Conservation (phyloP, 352 stramenopile species). For the Phytophthora boehmeriae region DNA sequence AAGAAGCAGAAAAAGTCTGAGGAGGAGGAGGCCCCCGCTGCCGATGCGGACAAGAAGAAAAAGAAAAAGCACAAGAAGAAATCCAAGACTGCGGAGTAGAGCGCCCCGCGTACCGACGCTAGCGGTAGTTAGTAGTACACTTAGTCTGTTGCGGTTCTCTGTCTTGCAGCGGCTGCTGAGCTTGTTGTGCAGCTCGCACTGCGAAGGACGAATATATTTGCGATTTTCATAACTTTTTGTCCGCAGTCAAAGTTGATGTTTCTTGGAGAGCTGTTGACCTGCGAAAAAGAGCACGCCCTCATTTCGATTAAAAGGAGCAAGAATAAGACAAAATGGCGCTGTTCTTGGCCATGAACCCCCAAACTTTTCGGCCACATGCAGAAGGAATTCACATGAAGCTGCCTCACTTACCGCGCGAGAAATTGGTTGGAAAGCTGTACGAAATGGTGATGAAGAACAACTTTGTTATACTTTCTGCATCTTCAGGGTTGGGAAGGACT, state of each 20-base stretch:
- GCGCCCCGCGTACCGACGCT: conserved; percentile 31
- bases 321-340: no score
- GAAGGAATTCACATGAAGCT: conserved; percentile 9
- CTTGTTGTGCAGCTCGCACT: conserved; percentile 33
- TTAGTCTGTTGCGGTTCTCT: conserved; percentile 44
- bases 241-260: no score
- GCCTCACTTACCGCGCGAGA: conserved; percentile 16
- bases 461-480: conserved; percentile 5
- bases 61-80: conserved; percentile 88
- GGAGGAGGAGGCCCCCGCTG: conserved; percentile 24
- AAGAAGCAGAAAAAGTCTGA: conserved; percentile 59
- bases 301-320: no score
- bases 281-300: no score
- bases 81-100: conserved; percentile 77
- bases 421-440: no score
- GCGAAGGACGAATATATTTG: conserved; percentile 43
- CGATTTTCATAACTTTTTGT: conserved; percentile 25
- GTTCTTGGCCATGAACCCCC: conserved; percentile 18
- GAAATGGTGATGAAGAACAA: conserved; percentile 3
- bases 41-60: conserved; percentile 70
- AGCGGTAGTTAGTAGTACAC: conserved; percentile 47
- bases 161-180: conserved; percentile 30
- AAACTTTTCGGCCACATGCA: conserved; percentile 5
- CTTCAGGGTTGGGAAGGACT: conserved; percentile 10
- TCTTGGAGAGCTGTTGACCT: no score